A percentile compares a stretch with the other conserved stretches of the same genome.
These are phyloP conservation scores for Tilletia setariae DNA, from an alignment of 1,284 basidiomycete genomes.

Conservation along the genomic window DNA sequence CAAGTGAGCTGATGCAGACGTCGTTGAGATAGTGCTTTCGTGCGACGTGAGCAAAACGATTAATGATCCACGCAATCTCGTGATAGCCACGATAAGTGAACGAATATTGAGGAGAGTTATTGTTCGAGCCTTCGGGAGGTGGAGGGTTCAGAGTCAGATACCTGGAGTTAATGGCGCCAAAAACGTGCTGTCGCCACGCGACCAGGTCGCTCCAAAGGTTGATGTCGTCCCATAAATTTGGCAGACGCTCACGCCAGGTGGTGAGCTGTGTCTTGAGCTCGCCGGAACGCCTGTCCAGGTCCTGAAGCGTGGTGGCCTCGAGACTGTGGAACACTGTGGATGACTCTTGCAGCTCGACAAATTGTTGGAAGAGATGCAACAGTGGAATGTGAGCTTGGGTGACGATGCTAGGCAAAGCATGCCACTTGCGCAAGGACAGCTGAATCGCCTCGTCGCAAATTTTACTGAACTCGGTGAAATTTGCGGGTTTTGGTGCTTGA, in stretches of 20 bases:
- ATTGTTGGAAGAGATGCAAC: slow-evolving; percentile 97
- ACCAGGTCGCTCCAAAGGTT: slow-evolving; percentile 98
- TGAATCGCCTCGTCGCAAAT: slow-evolving; percentile 96
- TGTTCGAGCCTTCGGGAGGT: slow-evolving; percentile 48
- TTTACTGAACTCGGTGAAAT: slow-evolving; percentile 54
- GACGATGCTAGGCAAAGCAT: slow-evolving; percentile 76
- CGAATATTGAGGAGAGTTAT: slow-evolving; percentile 57
- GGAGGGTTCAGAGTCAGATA: slow-evolving; percentile 74
- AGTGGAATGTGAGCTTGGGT: slow-evolving; percentile 90
- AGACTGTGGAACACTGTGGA: slow-evolving; percentile 75
- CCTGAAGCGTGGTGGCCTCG: slow-evolving; percentile 78
- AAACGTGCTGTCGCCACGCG: slow-evolving; percentile 89
- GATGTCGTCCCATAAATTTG: slow-evolving; percentile 95
- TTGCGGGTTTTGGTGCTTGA: slow-evolving; percentile 19
- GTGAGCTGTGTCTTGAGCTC: slow-evolving; percentile 73
- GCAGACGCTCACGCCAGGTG: slow-evolving; percentile 91
- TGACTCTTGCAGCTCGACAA: slow-evolving; percentile 95
- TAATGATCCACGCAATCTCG: slow-evolving; percentile 99
- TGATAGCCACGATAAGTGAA: slow-evolving; percentile 98
- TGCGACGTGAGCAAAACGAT: slow-evolving; percentile 98
- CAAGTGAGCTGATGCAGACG: slow-evolving; percentile 89
- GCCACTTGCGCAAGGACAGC: slow-evolving; percentile 92
- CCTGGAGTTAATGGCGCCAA: slow-evolving; percentile 90
- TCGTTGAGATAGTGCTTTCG: slow-evolving; percentile 94
- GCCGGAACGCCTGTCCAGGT: slow-evolving; percentile 87